Conservation (phyloP, 805 yeast genomes). For the Zygotorulaspora florentina region DNA sequence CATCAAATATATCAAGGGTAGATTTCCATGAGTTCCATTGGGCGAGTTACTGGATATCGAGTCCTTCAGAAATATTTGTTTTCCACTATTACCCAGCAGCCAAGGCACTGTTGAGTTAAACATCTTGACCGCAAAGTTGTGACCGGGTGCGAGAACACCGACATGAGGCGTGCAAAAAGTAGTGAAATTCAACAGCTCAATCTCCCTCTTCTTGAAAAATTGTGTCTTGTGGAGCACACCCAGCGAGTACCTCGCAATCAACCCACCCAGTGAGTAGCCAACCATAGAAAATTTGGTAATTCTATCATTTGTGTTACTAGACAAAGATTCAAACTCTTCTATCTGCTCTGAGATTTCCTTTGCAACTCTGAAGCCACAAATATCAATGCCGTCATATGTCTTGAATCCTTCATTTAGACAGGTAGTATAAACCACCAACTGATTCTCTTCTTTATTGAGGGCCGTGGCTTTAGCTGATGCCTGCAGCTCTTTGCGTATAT, state of each 20-base stretch:
- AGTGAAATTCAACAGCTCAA: constrained; percentile 56
- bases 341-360: constrained; percentile 54
- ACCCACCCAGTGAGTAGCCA: constrained; percentile 85
- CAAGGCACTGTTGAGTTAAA: constrained; percentile 64
- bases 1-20: constrained; percentile 64
- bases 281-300: constrained; percentile 68
- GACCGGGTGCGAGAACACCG: constrained; percentile 59
- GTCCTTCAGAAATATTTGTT: constrained; percentile 67
- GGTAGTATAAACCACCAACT: constrained; percentile 31
- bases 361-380: constrained; percentile 73
- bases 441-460: constrained; percentile 18
- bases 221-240: constrained; percentile 59
- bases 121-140: constrained; percentile 43
- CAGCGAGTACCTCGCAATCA: constrained; percentile 70
- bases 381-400: constrained; percentile 84
- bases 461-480: constrained; percentile 27
- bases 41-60: constrained; percentile 15
- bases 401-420: constrained; percentile 64
- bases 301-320: constrained; percentile 17
- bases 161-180: constrained; percentile 71
- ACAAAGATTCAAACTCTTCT: constrained; percentile 15
- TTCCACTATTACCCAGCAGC: constrained; percentile 66
- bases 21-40: constrained; percentile 13
- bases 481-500: constrained; percentile 48
- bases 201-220: constrained; percentile 41